Evolutionary conservation across 345 rosid species (phyloP), one percentile per base, ranked within the genome.

Genomic region (Populus davidiana): DNA sequence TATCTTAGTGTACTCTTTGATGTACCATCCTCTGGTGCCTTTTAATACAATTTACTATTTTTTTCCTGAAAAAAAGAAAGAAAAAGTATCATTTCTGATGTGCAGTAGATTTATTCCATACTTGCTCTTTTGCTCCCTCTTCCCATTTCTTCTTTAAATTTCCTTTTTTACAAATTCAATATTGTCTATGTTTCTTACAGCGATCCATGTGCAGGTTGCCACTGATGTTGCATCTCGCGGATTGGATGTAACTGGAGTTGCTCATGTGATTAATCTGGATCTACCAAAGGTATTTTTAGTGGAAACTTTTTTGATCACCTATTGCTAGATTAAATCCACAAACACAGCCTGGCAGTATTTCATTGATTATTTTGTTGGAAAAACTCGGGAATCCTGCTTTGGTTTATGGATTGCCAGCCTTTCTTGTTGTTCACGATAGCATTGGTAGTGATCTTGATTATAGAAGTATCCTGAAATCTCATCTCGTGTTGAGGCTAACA

Each of bases 151-250:
- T 50, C 59, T 9, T 5, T 50, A 11, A 18, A 50, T 50, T 50
- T 50, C n/a, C 17, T 50, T 9, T 50, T 49, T 49, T 17, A 49
- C 9, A 21, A 21, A n/a, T 27, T 44, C 17, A 2, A 7, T 10
- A 6, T 77, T 49, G 14, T 25, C 6, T 38, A 31, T 69, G 20
- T 72, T n/a, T 29, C 65, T 71, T 65, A 75, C 49, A 16, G 43
- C 8, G 65, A n/a, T 20, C 67, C 29, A 21, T 43, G 43, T 75
- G 67, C 83, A 82, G 83, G 85, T 82, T 56, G 87, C 87, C 25
- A 85, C 87, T n/a, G 85, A 85, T 80, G 87, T 85, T 71, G 87
- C 85, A 11, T 82, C 85, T 74, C 87, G 87, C 20, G 87, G 87
- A 74, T 80, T 85, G 80, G 85, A 85, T 82, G 85, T 85, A 25